Evolutionary conservation across 371 early-diverging fungal genomes (phyloP).

Genomic region (Saksenaea vasiformis): DNA sequence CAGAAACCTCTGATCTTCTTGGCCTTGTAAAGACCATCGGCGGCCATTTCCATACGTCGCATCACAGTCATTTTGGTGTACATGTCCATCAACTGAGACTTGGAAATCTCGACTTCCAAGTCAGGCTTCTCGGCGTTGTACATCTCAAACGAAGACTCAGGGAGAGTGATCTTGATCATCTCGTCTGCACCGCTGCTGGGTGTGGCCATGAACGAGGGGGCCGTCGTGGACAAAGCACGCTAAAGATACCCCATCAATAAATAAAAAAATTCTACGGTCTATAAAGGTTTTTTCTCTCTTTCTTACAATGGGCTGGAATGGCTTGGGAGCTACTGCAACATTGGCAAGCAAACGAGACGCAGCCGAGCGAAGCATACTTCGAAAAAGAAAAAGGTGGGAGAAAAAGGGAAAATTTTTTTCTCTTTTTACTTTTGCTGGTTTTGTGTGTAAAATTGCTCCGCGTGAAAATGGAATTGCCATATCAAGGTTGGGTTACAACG

Average conservation of each 20-base stretch:
- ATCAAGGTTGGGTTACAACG: no score
- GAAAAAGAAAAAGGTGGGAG: slow-evolving; percentile 22
- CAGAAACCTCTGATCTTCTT: slow-evolving; percentile 99
- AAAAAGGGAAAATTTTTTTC: slow-evolving; percentile 20
- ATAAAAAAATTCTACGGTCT: slow-evolving; percentile 4
- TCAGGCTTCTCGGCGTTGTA: slow-evolving; percentile 71
- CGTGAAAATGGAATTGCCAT: no score
- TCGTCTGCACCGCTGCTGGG: slow-evolving; percentile 27
- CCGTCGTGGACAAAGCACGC: slow-evolving; percentile 49
- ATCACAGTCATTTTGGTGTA: slow-evolving; percentile 89
- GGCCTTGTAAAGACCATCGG: slow-evolving; percentile 95
- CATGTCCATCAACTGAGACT: slow-evolving; percentile 77
- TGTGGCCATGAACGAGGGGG: slow-evolving; percentile 30
- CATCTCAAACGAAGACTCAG: slow-evolving; percentile 62
- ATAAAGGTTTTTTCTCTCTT: background rate
- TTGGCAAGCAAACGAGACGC: slow-evolving; percentile 51
- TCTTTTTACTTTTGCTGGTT: no score
- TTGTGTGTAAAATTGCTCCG: background rate
- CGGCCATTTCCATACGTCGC: slow-evolving; percentile 93
- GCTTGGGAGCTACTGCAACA: slow-evolving; percentile 31
- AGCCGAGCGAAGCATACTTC: slow-evolving; percentile 49
- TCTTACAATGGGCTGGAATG: slow-evolving; percentile 23
- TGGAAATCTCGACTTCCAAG: slow-evolving; percentile 59
- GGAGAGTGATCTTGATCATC: slow-evolving; percentile 58
- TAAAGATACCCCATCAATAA: slow-evolving; percentile 12